These are phyloP conservation scores for Cyclaneusma minus DNA, from an alignment of 2,329 filamentous ascomycete species.

Conservation along the genomic window DNA sequence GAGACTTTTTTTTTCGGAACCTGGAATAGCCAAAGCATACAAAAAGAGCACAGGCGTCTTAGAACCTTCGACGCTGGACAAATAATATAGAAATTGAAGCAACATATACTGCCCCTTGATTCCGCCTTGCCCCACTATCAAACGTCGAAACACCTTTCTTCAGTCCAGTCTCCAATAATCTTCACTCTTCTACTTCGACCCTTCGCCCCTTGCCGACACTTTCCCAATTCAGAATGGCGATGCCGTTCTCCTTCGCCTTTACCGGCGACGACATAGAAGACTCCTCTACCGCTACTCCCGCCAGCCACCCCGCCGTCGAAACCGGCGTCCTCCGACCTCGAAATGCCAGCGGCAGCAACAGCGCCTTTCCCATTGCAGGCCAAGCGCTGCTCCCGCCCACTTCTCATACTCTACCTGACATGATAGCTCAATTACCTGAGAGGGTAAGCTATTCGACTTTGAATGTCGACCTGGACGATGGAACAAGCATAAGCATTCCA, in stretches of 20 bases:
- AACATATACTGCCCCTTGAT: too few species aligned
- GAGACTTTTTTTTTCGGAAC: too few species aligned
- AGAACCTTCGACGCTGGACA: too few species aligned
- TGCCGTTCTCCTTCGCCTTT: constrained; percentile 34
- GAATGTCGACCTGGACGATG: constrained; percentile 42
- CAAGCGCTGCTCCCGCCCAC: constrained; percentile 40
- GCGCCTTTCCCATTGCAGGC: constrained; percentile 45
- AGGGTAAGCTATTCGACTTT: constrained; percentile 57
- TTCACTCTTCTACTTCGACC: too few species aligned
- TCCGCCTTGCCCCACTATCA: too few species aligned
- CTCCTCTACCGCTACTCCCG: constrained; percentile 10
- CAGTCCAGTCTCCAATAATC: too few species aligned
- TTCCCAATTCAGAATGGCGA: constrained; percentile 12
- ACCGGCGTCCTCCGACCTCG: constrained; percentile 12
- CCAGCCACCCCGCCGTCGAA: constrained; percentile 15
- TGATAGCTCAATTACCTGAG: constrained; percentile 49
- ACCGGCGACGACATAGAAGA: constrained; percentile 49
- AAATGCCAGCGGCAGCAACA: constrained; percentile 12
- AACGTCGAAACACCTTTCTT: too few species aligned
- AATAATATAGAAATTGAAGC: too few species aligned
- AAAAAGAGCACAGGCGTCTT: too few species aligned
- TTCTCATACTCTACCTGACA: constrained; percentile 31
- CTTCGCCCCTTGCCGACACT: neutral
- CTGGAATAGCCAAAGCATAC: too few species aligned
- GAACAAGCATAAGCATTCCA: constrained; percentile 38